phyloP scores from a whole-genome alignment of 495 filamentous ascomycete species.

The Penicillium psychrofluorescens region DNA sequence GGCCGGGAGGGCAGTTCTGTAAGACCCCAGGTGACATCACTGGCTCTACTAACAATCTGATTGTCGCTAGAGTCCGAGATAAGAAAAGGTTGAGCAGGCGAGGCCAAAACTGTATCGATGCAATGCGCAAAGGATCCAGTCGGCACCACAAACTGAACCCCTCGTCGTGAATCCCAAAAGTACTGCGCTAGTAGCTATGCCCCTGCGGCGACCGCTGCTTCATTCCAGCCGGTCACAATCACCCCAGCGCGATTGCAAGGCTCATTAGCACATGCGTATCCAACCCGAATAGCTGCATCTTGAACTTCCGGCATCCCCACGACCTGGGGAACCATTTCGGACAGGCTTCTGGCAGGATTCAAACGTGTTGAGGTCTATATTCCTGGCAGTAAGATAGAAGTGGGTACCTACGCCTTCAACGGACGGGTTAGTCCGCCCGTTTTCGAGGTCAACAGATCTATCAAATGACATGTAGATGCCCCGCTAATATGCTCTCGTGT shows the following conservation, averaged over 20 bases:
- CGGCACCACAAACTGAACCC: conserved; percentile 48
- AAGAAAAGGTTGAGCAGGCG: conserved; percentile 42
- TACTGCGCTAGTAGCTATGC: conserved; percentile 39
- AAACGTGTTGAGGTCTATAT: conserved; percentile 52
- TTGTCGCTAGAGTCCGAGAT: conserved; percentile 55
- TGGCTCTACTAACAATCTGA: conserved; percentile 48
- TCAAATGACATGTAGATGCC: too few species aligned
- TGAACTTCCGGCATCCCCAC: conserved; percentile 34
- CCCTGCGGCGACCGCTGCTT: conserved; percentile 21
- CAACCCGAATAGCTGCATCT: conserved; percentile 54
- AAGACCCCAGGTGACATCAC: conserved; percentile 49
- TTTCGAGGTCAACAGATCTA: conserved; percentile 21
- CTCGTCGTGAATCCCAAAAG: conserved; percentile 42
- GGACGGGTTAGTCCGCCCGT: conserved; percentile 16
- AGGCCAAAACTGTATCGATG: conserved; percentile 38
- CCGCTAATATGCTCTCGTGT: too few species aligned
- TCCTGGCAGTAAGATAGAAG: conserved; percentile 48
- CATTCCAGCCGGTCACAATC: conserved; percentile 46
- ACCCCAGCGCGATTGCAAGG: conserved; percentile 46
- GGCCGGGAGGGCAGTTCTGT: conserved; percentile 37
- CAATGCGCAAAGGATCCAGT: conserved; percentile 45
- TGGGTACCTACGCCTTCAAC: conserved; percentile 48
- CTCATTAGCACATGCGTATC: conserved; percentile 55
- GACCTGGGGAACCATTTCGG: conserved; percentile 38
- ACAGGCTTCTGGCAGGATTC: conserved; percentile 48